Conservation (phyloP, 805 yeast species). For the Starmerella vaccinii region DNA sequence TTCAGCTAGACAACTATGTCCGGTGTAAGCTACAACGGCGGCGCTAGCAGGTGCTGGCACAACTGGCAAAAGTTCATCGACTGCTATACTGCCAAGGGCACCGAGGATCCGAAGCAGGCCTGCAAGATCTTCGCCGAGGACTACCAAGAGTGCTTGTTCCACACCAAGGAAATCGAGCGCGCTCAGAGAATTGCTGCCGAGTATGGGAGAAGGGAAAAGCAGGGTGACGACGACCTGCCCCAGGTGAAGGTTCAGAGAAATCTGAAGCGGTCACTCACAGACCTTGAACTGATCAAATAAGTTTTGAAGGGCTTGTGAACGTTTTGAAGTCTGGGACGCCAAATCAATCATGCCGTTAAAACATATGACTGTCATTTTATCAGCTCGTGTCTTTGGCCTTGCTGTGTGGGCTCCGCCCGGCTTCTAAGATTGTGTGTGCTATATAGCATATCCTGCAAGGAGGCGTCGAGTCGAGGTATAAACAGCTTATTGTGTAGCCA, state of each 20-base stretch:
- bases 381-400: too few relatives aligned
- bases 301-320: neutral
- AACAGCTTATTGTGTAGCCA: too few relatives aligned
- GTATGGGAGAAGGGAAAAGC: slow-evolving; percentile 21
- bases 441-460: too few relatives aligned
- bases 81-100: slow-evolving; percentile 38
- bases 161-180: slow-evolving; percentile 35
- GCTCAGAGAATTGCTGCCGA: slow-evolving; percentile 28
- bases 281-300: slow-evolving; percentile 19
- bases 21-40: slow-evolving; percentile 31
- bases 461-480: too few relatives aligned
- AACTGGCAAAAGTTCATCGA: slow-evolving; percentile 41
- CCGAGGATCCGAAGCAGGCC: slow-evolving; percentile 28
- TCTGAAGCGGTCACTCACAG: slow-evolving; percentile 21
- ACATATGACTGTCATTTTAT: too few relatives aligned
- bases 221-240: slow-evolving; percentile 25
- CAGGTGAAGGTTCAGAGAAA: slow-evolving; percentile 18
- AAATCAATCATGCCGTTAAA: too few relatives aligned
- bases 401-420: too few relatives aligned
- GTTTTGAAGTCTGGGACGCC: neutral
- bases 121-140: slow-evolving; percentile 39
- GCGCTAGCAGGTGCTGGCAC: slow-evolving; percentile 39
- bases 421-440: too few relatives aligned
- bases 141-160: slow-evolving; percentile 43
- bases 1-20: slow-evolving; percentile 17